Evolutionary conservation across 805 yeast genomes (phyloP).

Genomic region (Metschnikowia cerradonensis): DNA sequence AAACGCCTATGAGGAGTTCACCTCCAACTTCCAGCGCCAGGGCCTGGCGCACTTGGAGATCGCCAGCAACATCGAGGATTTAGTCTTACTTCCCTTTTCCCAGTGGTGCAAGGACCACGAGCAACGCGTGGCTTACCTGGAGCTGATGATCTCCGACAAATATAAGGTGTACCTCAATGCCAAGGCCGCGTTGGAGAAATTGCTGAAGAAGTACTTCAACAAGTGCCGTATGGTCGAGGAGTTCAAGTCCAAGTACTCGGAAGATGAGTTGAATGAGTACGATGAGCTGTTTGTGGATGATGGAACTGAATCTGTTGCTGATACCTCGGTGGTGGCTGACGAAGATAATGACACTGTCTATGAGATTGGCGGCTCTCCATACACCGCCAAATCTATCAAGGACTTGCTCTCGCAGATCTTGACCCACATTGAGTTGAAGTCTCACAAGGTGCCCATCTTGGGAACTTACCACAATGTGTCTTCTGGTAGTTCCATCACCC

Average conservation of each 20-base stretch:
- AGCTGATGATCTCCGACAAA: constrained; percentile 47
- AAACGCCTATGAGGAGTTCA: constrained; percentile 56
- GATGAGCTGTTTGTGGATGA: constrained; percentile 4
- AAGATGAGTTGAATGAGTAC: constrained; percentile 36
- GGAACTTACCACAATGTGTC: constrained; percentile 64
- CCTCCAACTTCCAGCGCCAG: constrained; percentile 52
- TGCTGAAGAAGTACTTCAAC: constrained; percentile 69
- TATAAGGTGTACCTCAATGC: constrained; percentile 50
- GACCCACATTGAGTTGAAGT: constrained; percentile 44
- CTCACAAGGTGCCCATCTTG: constrained; percentile 61
- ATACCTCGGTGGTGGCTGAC: neutral
- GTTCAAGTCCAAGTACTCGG: constrained; percentile 45
- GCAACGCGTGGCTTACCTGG: constrained; percentile 60
- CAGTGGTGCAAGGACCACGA: constrained; percentile 75
- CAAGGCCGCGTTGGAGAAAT: constrained; percentile 46
- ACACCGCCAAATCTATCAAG: constrained; percentile 27
- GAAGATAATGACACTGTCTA: constrained; percentile 18
- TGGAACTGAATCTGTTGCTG: neutral
- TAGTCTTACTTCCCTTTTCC: constrained; percentile 67
- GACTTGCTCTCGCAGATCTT: constrained; percentile 33
- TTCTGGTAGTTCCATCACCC: constrained; percentile 57
- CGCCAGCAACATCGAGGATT: constrained; percentile 54
- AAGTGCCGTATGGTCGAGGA: constrained; percentile 74
- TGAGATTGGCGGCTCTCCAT: constrained; percentile 30
- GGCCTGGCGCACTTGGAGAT: constrained; percentile 57